Evolutionary conservation across 2,329 filamentous ascomycete species (phyloP), one percentile per base, ranked within the genome.

Genomic region (Talaromyces sp.): DNA sequence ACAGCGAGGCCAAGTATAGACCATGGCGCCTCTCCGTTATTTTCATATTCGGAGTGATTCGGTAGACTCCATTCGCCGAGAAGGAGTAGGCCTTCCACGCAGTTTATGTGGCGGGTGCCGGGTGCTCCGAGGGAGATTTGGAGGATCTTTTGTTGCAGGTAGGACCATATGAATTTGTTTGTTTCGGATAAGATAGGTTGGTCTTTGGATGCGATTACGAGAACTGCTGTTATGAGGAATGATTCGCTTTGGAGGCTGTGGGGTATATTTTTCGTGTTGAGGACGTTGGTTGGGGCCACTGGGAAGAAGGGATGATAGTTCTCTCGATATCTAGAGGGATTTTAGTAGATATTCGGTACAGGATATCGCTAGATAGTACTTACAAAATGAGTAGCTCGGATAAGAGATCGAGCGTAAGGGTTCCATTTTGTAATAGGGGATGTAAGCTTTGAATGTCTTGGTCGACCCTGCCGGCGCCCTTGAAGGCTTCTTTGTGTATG

Each of bases 61-160:
- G 44, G 33, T 2, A 51, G 49, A 33, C 36, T 45, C 42, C 33
- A 51, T 29, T 46, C 49, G 5, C 41, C 49, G 3, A 51, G 48
- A 1, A 51, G 33, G 13, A 51, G 17, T 2, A 51, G 49, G 11
- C 42, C 49, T 17, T 51, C 49, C 4, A 51, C 42, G 11, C 33
- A 46, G 24, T 42, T 42, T 6, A 46, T 29, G 3, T 37, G 41
- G 10, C 32, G 48, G 1, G 48, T 51, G 14, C 30, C 22, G 3
- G 47, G n/a, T 30, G 32, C n/a, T 2, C 40, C 48, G 7, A 45
- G 41, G 16, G 29, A n/a, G 6, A 51, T 36, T 20, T 51, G 40
- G 17, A 51, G 32, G 13, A 51, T 45, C 13, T 16, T 39, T 45
- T 45, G 48, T 3, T 40, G 48, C 2, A 51, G 20, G 22, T 51